phyloP scores from a whole-genome alignment of 371 early-diverging fungal species.

The Mortierella sp. region DNA sequence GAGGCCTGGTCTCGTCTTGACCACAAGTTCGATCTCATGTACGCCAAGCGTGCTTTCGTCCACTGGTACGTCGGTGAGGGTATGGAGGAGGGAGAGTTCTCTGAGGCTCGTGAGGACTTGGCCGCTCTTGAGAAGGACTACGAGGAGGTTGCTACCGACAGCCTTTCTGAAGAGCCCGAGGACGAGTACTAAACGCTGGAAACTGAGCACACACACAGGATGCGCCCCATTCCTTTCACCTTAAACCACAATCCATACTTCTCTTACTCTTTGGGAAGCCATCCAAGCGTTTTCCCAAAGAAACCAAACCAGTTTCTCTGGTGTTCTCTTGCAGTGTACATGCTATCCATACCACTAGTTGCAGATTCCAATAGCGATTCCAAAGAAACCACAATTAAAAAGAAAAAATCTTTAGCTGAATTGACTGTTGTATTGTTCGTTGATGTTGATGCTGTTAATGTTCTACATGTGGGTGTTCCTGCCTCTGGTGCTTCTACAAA shows the following conservation, averaged over 20 bases:
- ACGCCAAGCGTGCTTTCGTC: conserved; percentile 98
- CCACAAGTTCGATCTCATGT: conserved; percentile 98
- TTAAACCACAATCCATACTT: not conserved
- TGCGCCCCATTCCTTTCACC: not conserved
- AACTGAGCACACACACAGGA: not conserved
- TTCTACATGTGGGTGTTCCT: not conserved
- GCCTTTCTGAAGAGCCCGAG: conserved; percentile 69
- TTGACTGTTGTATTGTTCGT: not conserved
- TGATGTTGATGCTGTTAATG: not conserved
- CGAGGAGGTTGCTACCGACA: conserved; percentile 93
- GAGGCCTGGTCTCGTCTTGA: conserved; percentile 97
- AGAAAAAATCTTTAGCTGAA: not conserved
- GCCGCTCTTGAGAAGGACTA: conserved; percentile 99
- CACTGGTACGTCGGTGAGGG: conserved; percentile 99
- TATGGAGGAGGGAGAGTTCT: conserved; percentile 99
- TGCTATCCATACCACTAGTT: not conserved
- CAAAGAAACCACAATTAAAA: not conserved
- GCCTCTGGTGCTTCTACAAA: not conserved
- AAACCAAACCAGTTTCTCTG: not conserved
- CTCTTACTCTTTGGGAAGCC: not conserved
- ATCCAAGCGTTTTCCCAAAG: too few relatives aligned
- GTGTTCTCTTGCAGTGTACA: not conserved
- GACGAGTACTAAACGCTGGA: conserved; percentile 48
- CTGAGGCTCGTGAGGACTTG: conserved; percentile 99
- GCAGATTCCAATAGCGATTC: not conserved